These are phyloP conservation scores for Termitomyces sp. DNA, from an alignment of 768 basidiomycete species.

Conservation along the genomic window DNA sequence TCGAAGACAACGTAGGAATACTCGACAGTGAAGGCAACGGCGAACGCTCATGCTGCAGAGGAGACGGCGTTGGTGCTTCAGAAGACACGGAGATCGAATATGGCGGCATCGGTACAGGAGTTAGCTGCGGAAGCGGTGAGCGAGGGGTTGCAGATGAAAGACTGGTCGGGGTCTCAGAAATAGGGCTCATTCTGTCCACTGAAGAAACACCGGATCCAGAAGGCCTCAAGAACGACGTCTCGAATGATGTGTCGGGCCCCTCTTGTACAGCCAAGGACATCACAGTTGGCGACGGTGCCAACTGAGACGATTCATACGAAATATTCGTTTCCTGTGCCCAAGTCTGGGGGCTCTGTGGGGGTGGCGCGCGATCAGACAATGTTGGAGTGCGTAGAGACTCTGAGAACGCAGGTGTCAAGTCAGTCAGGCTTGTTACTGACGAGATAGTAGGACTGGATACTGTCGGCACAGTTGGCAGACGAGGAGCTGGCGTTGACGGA, in stretches of 20 bases:
- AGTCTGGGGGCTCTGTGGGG: conserved; percentile 30
- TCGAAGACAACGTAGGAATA: conserved; percentile 3
- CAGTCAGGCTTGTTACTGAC: conserved; percentile 30
- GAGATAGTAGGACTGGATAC: conserved; percentile 16
- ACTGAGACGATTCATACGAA: conserved; percentile 74
- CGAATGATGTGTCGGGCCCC: conserved; percentile 57
- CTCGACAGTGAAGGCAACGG: conserved; percentile 1
- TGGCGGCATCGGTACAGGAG: conserved; percentile 31
- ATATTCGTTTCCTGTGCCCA: conserved; percentile 58
- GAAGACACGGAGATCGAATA: conserved; percentile 24
- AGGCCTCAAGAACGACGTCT: conserved; percentile 69
- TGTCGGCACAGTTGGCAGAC: neutral
- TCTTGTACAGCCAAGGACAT: conserved; percentile 51
- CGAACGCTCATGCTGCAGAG: conserved; percentile 14
- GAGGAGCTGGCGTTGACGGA: conserved; percentile 14
- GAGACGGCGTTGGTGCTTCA: conserved; percentile 27
- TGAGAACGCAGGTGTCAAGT: conserved; percentile 36
- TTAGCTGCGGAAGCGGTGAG: conserved; percentile 31
- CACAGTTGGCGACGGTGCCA: conserved; percentile 65
- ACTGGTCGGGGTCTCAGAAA: conserved; percentile 32
- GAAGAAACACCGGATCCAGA: conserved; percentile 45
- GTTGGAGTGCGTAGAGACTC: conserved; percentile 16
- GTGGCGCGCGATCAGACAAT: conserved; percentile 27
- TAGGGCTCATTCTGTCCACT: conserved; percentile 34
- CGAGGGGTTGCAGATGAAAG: conserved; percentile 21